phyloP scores from a whole-genome alignment of 306 rosid species.

The Hippophae rhamnoides region DNA sequence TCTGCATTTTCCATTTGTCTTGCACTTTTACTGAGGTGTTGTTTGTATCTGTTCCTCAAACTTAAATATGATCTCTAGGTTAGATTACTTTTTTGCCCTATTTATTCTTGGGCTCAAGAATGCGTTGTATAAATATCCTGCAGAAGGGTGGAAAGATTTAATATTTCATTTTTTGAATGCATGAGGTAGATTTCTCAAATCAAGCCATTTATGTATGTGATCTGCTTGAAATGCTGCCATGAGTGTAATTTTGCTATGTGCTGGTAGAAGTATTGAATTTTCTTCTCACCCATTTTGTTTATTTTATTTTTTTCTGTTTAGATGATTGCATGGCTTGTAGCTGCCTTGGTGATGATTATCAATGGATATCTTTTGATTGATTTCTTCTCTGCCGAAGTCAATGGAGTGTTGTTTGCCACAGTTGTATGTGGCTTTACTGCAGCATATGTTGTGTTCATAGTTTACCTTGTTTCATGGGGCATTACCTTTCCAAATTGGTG shows the following conservation, averaged over 20 bases:
- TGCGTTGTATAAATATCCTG: no score
- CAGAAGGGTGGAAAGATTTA: no score
- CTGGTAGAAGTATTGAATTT: background rate
- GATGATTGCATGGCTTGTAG: slow-evolving; percentile 81
- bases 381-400: slow-evolving; percentile 68
- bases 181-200: background rate
- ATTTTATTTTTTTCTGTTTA: slow-evolving; percentile 22
- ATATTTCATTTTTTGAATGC: background rate
- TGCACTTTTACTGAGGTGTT: no score
- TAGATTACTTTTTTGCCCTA: no score
- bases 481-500: slow-evolving; percentile 38
- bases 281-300: background rate
- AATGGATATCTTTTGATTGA: slow-evolving; percentile 82
- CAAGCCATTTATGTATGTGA: background rate
- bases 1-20: slow-evolving; percentile 10
- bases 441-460: slow-evolving; percentile 57
- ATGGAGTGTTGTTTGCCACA: slow-evolving; percentile 31
- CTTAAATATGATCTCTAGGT: no score
- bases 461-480: slow-evolving; percentile 54
- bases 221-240: background rate
- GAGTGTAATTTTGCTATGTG: no score
- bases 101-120: no score
- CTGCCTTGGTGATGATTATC: slow-evolving; percentile 78
- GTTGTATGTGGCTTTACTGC: slow-evolving; percentile 34
- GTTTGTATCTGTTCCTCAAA: no score